phyloP scores from a whole-genome alignment of 2,329 filamentous ascomycete genomes.

The Fusarium subglutinans region DNA sequence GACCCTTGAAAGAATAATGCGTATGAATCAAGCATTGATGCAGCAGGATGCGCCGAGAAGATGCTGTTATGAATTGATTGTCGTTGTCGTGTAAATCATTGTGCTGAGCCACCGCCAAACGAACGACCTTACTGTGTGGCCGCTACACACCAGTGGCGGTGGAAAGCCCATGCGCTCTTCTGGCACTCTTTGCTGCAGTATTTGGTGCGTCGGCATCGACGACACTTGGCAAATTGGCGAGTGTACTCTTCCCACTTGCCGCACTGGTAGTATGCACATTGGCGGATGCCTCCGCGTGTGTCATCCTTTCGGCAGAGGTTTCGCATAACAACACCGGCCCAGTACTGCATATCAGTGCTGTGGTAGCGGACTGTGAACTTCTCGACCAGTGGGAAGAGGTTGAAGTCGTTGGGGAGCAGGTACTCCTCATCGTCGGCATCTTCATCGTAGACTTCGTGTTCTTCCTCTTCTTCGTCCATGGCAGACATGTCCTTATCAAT shows the following conservation, averaged over 20 bases:
- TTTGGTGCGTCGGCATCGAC: constrained; percentile 94
- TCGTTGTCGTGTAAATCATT: constrained; percentile 32
- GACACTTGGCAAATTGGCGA: constrained; percentile 96
- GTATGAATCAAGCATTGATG: constrained; percentile 45
- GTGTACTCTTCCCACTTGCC: constrained; percentile 98
- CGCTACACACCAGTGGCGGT: constrained; percentile 95
- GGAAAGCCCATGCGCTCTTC: constrained; percentile 98
- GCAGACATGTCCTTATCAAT: constrained; percentile 62
- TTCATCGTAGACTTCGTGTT: constrained; percentile 52
- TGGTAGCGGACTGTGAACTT: constrained; percentile 98
- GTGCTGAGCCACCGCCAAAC: not conserved
- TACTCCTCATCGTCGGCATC: constrained; percentile 85
- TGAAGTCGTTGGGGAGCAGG: constrained; percentile 90
- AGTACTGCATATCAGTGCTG: constrained; percentile 98
- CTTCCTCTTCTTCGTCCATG: constrained; percentile 57
- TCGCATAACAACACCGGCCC: constrained; percentile 98
- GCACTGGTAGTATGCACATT: constrained; percentile 98
- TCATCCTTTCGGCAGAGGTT: constrained; percentile 99
- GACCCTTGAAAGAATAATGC: constrained; percentile 44
- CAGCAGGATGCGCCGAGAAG: constrained; percentile 39
- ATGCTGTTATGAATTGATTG: constrained; percentile 36
- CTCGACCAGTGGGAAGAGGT: constrained; percentile 97
- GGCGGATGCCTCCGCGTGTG: constrained; percentile 89
- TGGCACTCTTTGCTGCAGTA: constrained; percentile 99
- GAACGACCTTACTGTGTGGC: constrained; percentile 61